Evolutionary conservation across 768 basidiomycete species (phyloP).

Genomic region (Paxillus ammoniavirescens): DNA sequence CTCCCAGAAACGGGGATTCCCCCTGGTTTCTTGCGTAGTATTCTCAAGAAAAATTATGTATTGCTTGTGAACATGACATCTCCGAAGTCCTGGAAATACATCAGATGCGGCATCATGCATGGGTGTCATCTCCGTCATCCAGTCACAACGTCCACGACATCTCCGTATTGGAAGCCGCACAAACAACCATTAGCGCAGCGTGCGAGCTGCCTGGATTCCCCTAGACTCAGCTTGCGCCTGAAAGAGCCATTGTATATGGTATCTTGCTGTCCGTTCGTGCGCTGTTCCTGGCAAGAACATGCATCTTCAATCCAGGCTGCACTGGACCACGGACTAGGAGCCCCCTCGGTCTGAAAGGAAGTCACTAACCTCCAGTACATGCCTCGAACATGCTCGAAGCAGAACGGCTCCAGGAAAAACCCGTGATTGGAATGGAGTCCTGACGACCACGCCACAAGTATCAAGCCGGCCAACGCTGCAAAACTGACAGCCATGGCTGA

Average conservation of each 20-base stretch:
- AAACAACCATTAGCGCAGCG: background rate
- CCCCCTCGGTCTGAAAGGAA: background rate
- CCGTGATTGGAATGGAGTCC: background rate
- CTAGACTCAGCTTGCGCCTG: too few relatives aligned
- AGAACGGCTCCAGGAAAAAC: background rate
- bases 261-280: slow-evolving; percentile 8
- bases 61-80: too few relatives aligned
- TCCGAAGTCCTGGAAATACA: too few relatives aligned
- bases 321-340: background rate
- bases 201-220: too few relatives aligned
- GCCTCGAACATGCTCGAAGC: background rate
- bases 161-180: background rate
- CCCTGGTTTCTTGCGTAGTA: too few relatives aligned
- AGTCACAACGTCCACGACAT: background rate
- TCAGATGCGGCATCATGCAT: too few relatives aligned
- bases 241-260: background rate
- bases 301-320: background rate
- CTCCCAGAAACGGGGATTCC: too few relatives aligned
- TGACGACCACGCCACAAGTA: slow-evolving; percentile 33
- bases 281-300: background rate
- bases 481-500: slow-evolving; percentile 26
- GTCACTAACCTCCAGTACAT: background rate
- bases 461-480: slow-evolving; percentile 23
- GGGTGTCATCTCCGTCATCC: background rate
- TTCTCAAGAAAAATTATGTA: too few relatives aligned